Conservation (phyloP, 2,329 filamentous ascomycete species). For the Aspergillus pseudoterreus region DNA sequence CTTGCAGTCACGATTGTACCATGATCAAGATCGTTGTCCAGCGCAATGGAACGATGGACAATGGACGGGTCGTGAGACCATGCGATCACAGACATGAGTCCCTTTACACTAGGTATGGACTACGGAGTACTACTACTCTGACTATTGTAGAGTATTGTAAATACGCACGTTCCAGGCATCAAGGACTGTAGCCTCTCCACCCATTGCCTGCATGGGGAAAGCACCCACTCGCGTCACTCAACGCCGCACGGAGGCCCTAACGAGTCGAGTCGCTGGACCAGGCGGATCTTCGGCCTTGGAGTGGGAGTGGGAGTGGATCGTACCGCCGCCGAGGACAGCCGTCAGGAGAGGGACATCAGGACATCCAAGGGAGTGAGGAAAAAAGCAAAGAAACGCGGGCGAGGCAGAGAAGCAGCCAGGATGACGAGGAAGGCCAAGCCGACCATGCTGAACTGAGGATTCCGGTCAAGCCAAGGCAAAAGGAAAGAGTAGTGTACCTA, state of each 20-base stretch:
- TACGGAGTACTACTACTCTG: too few species aligned
- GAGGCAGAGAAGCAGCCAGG: too few species aligned
- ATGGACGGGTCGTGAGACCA: too few species aligned
- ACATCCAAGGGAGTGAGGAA: constrained; percentile 7
- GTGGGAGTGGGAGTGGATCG: constrained; percentile 18
- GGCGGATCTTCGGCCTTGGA: constrained; percentile 16
- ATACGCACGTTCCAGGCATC: constrained; percentile 10
- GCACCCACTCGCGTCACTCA: constrained; percentile 1
- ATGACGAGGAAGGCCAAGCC: too few species aligned
- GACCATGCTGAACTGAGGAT: too few species aligned
- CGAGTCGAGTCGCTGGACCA: constrained; percentile 7
- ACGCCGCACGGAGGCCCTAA: constrained; percentile 10
- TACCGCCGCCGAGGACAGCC: constrained; percentile 1
- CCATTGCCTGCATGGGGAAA: constrained; percentile 17
- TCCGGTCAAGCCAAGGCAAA: constrained; percentile 8
- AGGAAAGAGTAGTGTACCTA: constrained; percentile 10
- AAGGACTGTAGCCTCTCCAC: constrained; percentile 10
- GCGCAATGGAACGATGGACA: too few species aligned
- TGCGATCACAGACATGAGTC: too few species aligned
- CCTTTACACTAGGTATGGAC: too few species aligned
- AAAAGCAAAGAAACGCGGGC: neutral
- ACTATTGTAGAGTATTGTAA: too few species aligned
- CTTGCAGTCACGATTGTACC: neutral
- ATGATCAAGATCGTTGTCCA: too few species aligned
- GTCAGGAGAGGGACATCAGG: constrained; percentile 9